phyloP scores from a whole-genome alignment of 306 rosid genomes.

The Vicia villosa region DNA sequence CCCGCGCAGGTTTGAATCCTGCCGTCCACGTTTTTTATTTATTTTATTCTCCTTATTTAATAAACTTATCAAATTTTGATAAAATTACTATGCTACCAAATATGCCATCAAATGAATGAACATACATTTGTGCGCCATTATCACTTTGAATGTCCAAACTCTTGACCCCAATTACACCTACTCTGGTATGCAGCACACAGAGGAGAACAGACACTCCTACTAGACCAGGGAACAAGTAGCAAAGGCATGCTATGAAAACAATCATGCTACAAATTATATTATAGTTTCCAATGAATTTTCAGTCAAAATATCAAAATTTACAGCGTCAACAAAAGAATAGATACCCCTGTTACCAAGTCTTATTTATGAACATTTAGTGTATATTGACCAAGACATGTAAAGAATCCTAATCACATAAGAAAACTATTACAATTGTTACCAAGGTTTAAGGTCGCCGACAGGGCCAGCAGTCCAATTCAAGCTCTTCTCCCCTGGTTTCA shows the following conservation, averaged over 20 bases:
- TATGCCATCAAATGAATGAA: not conserved
- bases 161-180: not conserved
- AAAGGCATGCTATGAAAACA: not conserved
- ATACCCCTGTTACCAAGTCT: slow-evolving; percentile 43
- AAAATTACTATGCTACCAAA: too few relatives aligned
- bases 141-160: not conserved
- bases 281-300: slow-evolving; percentile 31
- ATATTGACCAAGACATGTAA: slow-evolving; percentile 32
- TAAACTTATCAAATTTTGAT: too few relatives aligned
- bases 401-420: slow-evolving; percentile 28
- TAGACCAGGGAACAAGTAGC: not conserved
- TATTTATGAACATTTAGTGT: slow-evolving; percentile 40
- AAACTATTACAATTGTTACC: slow-evolving; percentile 49
- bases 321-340: slow-evolving; percentile 33
- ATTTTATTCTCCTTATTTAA: too few relatives aligned
- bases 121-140: not conserved
- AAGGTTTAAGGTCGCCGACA: slow-evolving; percentile 83
- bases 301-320: slow-evolving; percentile 44
- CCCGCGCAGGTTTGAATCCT: too few relatives aligned
- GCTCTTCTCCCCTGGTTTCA: slow-evolving; percentile 63
- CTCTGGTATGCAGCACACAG: not conserved
- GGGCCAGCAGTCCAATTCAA: slow-evolving; percentile 97
- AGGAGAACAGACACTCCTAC: not conserved
- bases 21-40: too few relatives aligned
- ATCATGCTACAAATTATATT: slow-evolving; percentile 32